Evolutionary conservation across 768 basidiomycete species (phyloP).

Genomic region (Russula sp.): DNA sequence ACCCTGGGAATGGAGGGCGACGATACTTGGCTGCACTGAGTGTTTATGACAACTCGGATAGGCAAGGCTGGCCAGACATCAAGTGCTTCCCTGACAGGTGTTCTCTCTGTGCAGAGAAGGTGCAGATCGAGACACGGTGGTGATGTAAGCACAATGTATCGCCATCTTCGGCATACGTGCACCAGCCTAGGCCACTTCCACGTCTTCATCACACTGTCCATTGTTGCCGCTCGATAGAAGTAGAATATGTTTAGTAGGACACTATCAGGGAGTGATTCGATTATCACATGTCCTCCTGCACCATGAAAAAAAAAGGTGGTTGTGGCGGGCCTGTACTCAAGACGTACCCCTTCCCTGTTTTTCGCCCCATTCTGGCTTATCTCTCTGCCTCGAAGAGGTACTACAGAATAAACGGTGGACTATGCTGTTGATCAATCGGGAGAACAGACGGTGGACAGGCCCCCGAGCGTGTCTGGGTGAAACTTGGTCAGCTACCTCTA

Average conservation of each 20-base stretch:
- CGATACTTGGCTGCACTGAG: neutral
- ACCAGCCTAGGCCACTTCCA: neutral
- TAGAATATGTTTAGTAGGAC: conserved; percentile 1
- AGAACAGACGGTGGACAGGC: no score
- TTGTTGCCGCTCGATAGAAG: neutral
- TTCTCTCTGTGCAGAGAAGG: neutral
- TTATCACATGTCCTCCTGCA: neutral
- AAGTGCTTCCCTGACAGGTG: neutral
- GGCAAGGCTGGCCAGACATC: neutral
- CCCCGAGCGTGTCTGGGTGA: no score
- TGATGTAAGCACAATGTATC: neutral
- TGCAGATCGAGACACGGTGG: neutral
- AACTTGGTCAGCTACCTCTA: no score
- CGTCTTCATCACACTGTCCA: no score
- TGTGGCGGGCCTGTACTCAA: neutral
- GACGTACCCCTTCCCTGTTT: no score
- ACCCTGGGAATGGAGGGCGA: no score
- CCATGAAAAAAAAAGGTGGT: neutral
- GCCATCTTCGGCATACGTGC: conserved; percentile 8
- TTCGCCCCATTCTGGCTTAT: no score
- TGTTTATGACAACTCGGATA: neutral
- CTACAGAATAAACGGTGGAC: no score
- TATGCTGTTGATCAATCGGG: no score
- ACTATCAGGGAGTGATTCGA: neutral
- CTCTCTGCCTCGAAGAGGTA: no score